Evolutionary conservation across 805 yeast species (phyloP).

Genomic region (Ogataea zsoltii): DNA sequence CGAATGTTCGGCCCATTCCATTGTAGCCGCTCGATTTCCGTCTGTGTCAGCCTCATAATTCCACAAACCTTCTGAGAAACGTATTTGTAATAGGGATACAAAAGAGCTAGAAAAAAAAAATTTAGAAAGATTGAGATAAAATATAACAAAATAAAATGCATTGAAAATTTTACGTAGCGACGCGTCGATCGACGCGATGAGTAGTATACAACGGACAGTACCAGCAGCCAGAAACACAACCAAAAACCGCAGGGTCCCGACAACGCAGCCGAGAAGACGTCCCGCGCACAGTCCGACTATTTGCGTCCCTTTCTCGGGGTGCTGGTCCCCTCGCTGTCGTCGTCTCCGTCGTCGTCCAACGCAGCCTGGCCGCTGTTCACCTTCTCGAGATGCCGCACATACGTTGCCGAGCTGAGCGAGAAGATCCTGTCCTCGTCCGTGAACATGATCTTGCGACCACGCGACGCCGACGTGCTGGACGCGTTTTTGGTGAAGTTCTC

Average conservation of each 20-base stretch:
- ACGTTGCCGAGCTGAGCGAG: constrained; percentile 71
- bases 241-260: no score
- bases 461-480: constrained; percentile 31
- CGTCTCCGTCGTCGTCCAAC: constrained; percentile 23
- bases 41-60: constrained; percentile 57
- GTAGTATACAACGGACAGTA: no score
- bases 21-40: constrained; percentile 67
- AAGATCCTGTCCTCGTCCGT: constrained; percentile 80
- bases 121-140: not conserved
- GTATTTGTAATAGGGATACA: not conserved
- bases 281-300: no score
- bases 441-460: constrained; percentile 50
- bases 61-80: not conserved
- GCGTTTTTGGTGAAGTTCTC: constrained; percentile 66
- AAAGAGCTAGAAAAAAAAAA: not conserved
- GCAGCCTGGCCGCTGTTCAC: constrained; percentile 34
- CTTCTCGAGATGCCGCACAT: constrained; percentile 60
- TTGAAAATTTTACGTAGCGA: not conserved
- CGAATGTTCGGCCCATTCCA: constrained; percentile 68
- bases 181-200: constrained; percentile 10
- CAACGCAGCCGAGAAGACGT: no score
- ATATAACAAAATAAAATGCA: not conserved
- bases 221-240: no score
- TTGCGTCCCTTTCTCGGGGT: constrained; percentile 20
- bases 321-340: constrained; percentile 20